A percentile compares a stretch with the other conserved stretches of the same genome.
Conservation (phyloP, 441 rosid genomes). For the Daphne laureola region DNA sequence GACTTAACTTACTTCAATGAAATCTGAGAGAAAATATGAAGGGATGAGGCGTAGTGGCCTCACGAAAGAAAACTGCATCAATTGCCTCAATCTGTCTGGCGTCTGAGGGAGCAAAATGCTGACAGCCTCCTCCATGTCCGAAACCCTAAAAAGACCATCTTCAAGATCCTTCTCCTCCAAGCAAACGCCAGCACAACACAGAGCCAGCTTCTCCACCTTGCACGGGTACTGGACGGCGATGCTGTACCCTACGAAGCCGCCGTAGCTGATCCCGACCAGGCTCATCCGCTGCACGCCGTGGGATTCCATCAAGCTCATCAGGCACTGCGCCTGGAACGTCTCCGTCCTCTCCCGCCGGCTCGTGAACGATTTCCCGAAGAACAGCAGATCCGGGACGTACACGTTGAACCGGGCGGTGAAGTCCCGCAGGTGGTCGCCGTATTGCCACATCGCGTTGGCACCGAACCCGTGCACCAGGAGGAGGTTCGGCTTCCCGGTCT, state of each 20-base stretch:
- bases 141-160: conserved; percentile 45
- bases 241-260: conserved; percentile 69
- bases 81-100: conserved; percentile 50
- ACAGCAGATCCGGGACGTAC: conserved; percentile 64
- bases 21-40: conserved; percentile 51
- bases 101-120: conserved; percentile 54
- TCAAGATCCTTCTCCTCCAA: conserved; percentile 72
- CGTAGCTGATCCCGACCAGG: conserved; percentile 63
- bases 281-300: conserved; percentile 38
- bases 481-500: conserved; percentile 39
- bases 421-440: conserved; percentile 41
- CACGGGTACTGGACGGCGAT: conserved; percentile 51
- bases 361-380: conserved; percentile 46
- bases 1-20: conserved; percentile 43
- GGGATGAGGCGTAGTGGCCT: conserved; percentile 47
- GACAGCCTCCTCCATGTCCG: conserved; percentile 49
- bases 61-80: conserved; percentile 45
- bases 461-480: conserved; percentile 68
- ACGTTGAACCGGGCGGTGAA: conserved; percentile 48
- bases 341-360: conserved; percentile 35
- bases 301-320: conserved; percentile 42
- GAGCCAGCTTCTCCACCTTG: conserved; percentile 42
- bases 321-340: conserved; percentile 46
- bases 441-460: conserved; percentile 80
- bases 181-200: conserved; percentile 67